These are phyloP conservation scores for Fraxinus platypoda DNA, from an alignment of 305 asterid genomes.

Conservation along the genomic window DNA sequence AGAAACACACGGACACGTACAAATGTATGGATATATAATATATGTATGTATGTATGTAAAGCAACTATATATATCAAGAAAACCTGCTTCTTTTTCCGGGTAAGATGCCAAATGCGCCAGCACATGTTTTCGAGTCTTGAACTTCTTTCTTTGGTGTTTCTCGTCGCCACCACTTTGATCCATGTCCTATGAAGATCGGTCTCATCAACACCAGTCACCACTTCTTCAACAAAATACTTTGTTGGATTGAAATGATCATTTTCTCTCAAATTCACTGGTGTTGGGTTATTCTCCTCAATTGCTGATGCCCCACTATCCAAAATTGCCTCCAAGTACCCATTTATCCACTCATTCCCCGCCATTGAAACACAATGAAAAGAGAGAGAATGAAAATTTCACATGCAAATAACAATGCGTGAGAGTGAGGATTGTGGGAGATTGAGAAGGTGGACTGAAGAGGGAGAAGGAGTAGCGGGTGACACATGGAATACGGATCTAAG, in stretches of 20 bases:
- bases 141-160: constrained; percentile 65
- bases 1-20: background rate
- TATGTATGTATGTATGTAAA: background rate
- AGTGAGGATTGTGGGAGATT: constrained; percentile 5
- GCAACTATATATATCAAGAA: background rate
- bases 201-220: constrained; percentile 82
- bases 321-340: constrained; percentile 89
- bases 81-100: constrained; percentile 89
- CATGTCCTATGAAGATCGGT: constrained; percentile 88
- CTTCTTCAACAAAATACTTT: constrained; percentile 85
- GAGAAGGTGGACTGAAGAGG: constrained; percentile 40
- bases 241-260: constrained; percentile 67
- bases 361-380: constrained; percentile 21
- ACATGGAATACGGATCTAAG: constrained; percentile 39
- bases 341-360: constrained; percentile 96
- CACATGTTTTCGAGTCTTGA: constrained; percentile 93
- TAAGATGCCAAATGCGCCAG: constrained; percentile 97
- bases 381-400: background rate
- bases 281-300: constrained; percentile 43
- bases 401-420: constrained; percentile 6
- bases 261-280: constrained; percentile 29
- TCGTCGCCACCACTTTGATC: constrained; percentile 90
- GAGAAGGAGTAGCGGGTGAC: constrained; percentile 29
- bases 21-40: background rate
- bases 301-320: constrained; percentile 69